Evolutionary conservation across 371 early-diverging fungal genomes (phyloP).

Genomic region (Saksenaea oblongispora): DNA sequence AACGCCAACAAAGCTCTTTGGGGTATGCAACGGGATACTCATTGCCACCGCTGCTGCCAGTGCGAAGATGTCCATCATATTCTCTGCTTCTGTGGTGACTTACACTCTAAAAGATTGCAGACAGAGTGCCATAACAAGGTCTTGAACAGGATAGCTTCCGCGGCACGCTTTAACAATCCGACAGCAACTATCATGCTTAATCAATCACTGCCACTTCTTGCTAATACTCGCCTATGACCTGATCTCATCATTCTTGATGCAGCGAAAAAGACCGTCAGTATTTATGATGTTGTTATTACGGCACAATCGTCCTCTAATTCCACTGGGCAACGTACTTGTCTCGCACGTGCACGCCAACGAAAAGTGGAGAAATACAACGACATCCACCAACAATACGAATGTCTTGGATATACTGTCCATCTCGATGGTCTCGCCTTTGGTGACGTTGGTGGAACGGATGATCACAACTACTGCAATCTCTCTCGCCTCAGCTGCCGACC

Average conservation of each 20-base stretch:
- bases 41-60: neutral
- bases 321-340: neutral
- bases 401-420: neutral
- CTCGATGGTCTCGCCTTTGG: neutral
- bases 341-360: neutral
- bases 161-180: neutral
- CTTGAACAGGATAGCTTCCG: neutral
- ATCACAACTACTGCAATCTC: neutral
- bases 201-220: neutral
- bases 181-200: neutral
- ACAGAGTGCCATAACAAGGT: neutral
- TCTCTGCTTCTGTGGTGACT: conserved; percentile 1
- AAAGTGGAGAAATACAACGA: neutral
- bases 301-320: neutral
- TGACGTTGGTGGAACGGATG: neutral
- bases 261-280: neutral
- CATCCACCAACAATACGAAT: neutral
- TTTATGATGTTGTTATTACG: neutral
- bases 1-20: neutral
- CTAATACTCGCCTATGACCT: neutral
- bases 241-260: neutral
- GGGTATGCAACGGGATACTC: neutral
- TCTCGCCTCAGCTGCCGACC: neutral
- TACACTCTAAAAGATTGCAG: neutral
- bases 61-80: neutral